These are phyloP conservation scores for Pilasporangium apinafurcum DNA, from an alignment of 352 stramenopile genomes.

Conservation along the genomic window DNA sequence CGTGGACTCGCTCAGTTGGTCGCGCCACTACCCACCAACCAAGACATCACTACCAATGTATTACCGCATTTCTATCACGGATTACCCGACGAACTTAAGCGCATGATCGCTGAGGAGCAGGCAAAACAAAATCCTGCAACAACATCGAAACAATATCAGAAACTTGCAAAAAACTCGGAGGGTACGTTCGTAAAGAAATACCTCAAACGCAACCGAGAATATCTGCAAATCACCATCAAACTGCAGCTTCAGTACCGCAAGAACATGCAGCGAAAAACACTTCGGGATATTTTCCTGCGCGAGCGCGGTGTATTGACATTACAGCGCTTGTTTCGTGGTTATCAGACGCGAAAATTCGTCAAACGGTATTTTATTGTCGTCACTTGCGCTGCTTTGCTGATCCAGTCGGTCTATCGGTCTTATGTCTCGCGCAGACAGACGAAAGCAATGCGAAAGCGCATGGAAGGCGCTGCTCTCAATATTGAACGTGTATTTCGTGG, in stretches of 20 bases:
- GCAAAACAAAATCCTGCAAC: slow-evolving; percentile 6
- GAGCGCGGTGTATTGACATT: slow-evolving; percentile 43
- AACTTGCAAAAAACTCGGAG: slow-evolving; percentile 55
- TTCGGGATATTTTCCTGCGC: slow-evolving; percentile 29
- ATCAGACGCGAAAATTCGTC: slow-evolving; percentile 38
- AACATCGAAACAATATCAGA: slow-evolving; percentile 14
- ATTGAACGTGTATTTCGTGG: slow-evolving; percentile 61
- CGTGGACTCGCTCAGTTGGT: slow-evolving; percentile 26
- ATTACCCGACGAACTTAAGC: slow-evolving; percentile 62
- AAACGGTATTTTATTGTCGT: slow-evolving; percentile 40
- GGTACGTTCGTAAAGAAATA: slow-evolving; percentile 47
- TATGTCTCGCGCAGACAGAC: slow-evolving; percentile 36
- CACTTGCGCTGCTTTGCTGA: slow-evolving; percentile 44
- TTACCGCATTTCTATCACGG: slow-evolving; percentile 76
- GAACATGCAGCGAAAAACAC: slow-evolving; percentile 35
- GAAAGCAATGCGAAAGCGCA: slow-evolving; percentile 13
- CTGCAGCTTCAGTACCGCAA: slow-evolving; percentile 45
- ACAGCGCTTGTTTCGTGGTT: slow-evolving; percentile 53
- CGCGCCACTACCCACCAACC: slow-evolving; percentile 33
- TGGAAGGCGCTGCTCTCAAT: slow-evolving; percentile 15
- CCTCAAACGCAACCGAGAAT: slow-evolving; percentile 45
- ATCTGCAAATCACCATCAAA: slow-evolving; percentile 29
- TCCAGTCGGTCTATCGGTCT: slow-evolving; percentile 66
- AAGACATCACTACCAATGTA: slow-evolving; percentile 27
- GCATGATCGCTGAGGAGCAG: slow-evolving; percentile 61